Base-by-base conservation (phyloP, 768 basidiomycete genomes). In the Hortiboletus flavorubellus region DNA sequence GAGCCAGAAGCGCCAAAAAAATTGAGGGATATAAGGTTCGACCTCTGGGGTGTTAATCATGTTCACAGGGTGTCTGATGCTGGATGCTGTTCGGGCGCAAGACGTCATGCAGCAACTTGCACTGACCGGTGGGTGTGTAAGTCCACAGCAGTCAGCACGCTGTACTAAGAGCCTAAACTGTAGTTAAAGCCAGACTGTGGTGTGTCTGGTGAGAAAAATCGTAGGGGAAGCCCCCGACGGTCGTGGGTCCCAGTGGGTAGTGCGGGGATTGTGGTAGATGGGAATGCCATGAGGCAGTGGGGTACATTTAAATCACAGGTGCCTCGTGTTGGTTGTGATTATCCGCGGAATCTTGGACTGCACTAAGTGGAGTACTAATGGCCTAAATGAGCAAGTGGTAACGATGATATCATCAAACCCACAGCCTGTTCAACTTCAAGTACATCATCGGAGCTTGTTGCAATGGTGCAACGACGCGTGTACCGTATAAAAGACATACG, bases 1-100 rank as follows among this genome's bases (percentile, higher is more conserved):
- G 12, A 81, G 64, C 80, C 80, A 82, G 54, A 81, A 75, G 14
- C 75, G 73, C 74, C 76, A 78, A 12, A 81, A 55, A 60, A 81
- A 81, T 16, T 64, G 66, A 26, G 80, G 80, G 31, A 79, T 63
- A 55, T 80, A 77, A 14, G 70, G 72, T 26, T 69, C 67, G 38
- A 75, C 62, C 14, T 66, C 64, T 21, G 47, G 33, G 11, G 44
- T 3, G 37, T 46, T 46, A 4, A 49, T 21, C 53, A 54, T 55
- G 6, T 18, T 16, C 8, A 34, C 37, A 30, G 11, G 16, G 33
- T 3, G 35, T 29, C 15, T 18, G 44, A 33, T 8, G 10, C 12
- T 21, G 26, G 29, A 15, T 47, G 40, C 18, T 53, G 38, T 15
- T 51, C 8, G 33, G 47, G 34, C 26, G n/a, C 15, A 10, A 10